Evolutionary conservation across 139 green algal species (phyloP), one percentile per base, ranked within the genome.

Genomic region (Zygnema circumcarinatum): DNA sequence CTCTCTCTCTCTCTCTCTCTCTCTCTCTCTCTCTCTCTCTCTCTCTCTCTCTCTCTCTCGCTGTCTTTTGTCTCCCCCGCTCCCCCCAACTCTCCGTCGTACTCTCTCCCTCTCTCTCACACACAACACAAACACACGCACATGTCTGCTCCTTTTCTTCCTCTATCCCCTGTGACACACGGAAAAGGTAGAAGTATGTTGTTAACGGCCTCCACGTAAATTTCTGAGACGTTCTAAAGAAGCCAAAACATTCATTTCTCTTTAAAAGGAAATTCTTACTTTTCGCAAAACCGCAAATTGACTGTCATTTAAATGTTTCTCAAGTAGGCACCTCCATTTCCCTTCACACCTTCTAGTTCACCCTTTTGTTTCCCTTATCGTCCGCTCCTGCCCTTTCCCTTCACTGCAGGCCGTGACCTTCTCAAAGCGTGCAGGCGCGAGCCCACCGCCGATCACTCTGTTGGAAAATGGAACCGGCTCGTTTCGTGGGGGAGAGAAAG

Each of bases 331-430:
- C 76, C 7, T 11, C 47, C 67, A n/a, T 32, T 85, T 1, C 79
- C 79, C 31, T 2, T 83, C 0, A 31, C 21, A 1, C 29, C 75
- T 2, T 67, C 79, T 31, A 41, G 35, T 2, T 0, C 62, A 33
- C 62, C 25, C 36, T 25, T 47, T 54, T 22, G 21, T 0, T 22
- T 25, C 76, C 1, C 76, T 25, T 79, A 22, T 84, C 53, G 21
- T 47, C 54, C 67, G 25, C 67, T 52, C 42, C 31, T 42, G 29
- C 67, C 79, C 79, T 85, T 32, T 36, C 39, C 2, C 31, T 31
- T 42, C 79, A n/a, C n/a, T n/a, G n/a, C n/a, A n/a, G n/a, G n/a
- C n/a, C n/a, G 36, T 35, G 38, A 79, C 39, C 7, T 83, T 38
- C 76, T 83, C 40, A 83, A 16, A 62, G 16, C 33, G 38, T 1